Conservation (phyloP, 1,139 yeast species). For the Eremothecium coryli region DNA sequence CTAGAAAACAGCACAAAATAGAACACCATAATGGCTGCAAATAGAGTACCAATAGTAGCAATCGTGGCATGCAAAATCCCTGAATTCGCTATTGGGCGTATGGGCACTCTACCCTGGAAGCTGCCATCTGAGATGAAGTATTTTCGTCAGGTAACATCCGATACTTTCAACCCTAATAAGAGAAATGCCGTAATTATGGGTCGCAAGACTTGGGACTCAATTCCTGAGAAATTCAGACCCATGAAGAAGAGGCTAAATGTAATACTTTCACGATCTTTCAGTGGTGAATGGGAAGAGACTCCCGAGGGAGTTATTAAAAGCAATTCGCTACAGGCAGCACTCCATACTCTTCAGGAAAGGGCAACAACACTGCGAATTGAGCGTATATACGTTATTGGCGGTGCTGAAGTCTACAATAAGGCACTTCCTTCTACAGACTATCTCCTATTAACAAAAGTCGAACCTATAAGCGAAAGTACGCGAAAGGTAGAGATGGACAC, state of each 20-base stretch:
- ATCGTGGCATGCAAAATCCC: conserved; percentile 85
- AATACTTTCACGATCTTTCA: conserved; percentile 49
- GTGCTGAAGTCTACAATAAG: conserved; percentile 73
- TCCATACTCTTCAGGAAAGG: conserved; percentile 13
- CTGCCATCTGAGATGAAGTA: conserved; percentile 76
- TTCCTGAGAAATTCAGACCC: conserved; percentile 78
- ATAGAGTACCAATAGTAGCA: conserved; percentile 39
- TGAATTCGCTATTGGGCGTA: conserved; percentile 70
- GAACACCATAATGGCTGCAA: not conserved
- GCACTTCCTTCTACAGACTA: conserved; percentile 44
- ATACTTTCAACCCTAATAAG: conserved; percentile 28
- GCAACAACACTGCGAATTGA: conserved; percentile 33
- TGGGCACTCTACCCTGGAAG: conserved; percentile 84
- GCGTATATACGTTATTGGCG: conserved; percentile 79
- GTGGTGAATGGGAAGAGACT: conserved; percentile 17
- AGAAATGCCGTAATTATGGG: conserved; percentile 92
- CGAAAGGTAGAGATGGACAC: conserved; percentile 53
- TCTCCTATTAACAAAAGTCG: conserved; percentile 68
- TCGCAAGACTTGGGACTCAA: conserved; percentile 90
- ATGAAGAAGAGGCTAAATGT: conserved; percentile 67
- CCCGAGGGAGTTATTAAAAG: conserved; percentile 16
- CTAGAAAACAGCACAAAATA: not conserved
- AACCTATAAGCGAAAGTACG: conserved; percentile 25
- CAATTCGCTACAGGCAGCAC: conserved; percentile 17
- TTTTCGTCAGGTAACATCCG: conserved; percentile 64